Conservation (phyloP, 371 early-diverging fungal genomes). For the Mucor lusitanicus region DNA sequence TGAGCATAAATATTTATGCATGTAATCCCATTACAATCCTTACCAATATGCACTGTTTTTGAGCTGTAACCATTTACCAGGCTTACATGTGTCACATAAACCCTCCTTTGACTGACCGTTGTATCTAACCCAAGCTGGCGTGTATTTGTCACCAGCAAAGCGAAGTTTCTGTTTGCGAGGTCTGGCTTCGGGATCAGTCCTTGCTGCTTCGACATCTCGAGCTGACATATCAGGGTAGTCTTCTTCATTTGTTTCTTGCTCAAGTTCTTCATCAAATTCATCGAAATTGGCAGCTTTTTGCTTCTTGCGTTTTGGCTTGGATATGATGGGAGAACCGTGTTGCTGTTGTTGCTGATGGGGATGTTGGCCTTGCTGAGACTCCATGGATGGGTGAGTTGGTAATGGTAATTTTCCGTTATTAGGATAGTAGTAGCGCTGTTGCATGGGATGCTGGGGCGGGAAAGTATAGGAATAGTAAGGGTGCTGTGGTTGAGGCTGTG, state of each 20-base stretch:
- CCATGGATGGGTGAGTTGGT: constrained; percentile 1
- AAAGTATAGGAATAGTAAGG: constrained; percentile 20
- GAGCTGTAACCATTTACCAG: constrained; percentile 90
- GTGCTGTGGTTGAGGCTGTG: constrained; percentile 10
- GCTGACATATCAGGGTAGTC: constrained; percentile 50
- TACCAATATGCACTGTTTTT: constrained; percentile 94
- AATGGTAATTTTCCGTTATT: constrained; percentile 18
- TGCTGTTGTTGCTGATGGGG: constrained; percentile 3
- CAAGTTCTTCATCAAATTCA: constrained; percentile 28
- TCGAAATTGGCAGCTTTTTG: constrained; percentile 18
- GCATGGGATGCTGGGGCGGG: constrained; percentile 19
- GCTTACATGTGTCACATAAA: constrained; percentile 83
- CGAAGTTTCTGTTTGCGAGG: constrained; percentile 72
- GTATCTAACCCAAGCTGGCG: constrained; percentile 86
- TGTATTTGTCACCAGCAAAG: constrained; percentile 82
- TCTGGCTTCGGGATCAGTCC: constrained; percentile 49
- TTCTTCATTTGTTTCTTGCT: constrained; percentile 34
- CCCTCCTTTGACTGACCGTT: constrained; percentile 86
- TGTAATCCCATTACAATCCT: background rate
- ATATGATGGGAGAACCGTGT: constrained; percentile 12
- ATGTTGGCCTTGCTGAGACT: constrained; percentile 11
- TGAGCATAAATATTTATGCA: background rate
- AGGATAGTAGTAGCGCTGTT: constrained; percentile 18
- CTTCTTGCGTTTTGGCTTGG: constrained; percentile 31
- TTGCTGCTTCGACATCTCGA: constrained; percentile 46